Base-by-base conservation (phyloP, 2,329 filamentous ascomycete genomes). In the Pseudogymnoascus sp. region DNA sequence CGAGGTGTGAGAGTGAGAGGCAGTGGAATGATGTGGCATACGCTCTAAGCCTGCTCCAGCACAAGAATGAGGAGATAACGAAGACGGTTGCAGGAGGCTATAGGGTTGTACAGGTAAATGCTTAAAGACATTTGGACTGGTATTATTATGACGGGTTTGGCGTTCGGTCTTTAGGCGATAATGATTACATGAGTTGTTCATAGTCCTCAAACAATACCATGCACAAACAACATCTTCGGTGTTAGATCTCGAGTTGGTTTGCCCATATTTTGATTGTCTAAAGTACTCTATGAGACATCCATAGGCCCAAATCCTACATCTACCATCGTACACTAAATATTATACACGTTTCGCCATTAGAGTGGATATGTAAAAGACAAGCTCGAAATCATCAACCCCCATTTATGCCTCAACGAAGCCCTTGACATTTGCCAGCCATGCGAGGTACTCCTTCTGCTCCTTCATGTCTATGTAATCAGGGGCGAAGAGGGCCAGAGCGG, bases 1-100 rank as follows among this genome's bases (percentile, higher is more conserved):
- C 83, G 1, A 83, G 93, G 54, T 97, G 92, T 70, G 92, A 97
- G 72, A 96, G 83, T 57, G 93, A 99, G 76, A 82, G 92, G 65
- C 92, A 97, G 73, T 99, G 94, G 94, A 96, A 93, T 71, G 94
- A 99, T 75, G 92, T 97, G 44, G 90, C 93, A 0, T 99, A 92
- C 77, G 92, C 92, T 2, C 77, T 99, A 63, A 91, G 91, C 2
- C 76, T 97, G 63, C 76, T 99, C 62, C 92, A 92, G 70, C 94
- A 99, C 73, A 95, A 94, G 79, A 93, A 93, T 69, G 90, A 96
- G 71, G 90, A 95, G 50, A 95, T 96, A 62, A 81, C 83, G 63
- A 94, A 92, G 78, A 72, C 87, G 63, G 81, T 95, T 15, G 76
- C 82, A 0, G 89, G 89, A 64, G 90, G 90, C 0, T 94, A 91